Evolutionary conservation across 2,329 filamentous ascomycete species (phyloP).

Genomic region (Claviceps maximensis): DNA sequence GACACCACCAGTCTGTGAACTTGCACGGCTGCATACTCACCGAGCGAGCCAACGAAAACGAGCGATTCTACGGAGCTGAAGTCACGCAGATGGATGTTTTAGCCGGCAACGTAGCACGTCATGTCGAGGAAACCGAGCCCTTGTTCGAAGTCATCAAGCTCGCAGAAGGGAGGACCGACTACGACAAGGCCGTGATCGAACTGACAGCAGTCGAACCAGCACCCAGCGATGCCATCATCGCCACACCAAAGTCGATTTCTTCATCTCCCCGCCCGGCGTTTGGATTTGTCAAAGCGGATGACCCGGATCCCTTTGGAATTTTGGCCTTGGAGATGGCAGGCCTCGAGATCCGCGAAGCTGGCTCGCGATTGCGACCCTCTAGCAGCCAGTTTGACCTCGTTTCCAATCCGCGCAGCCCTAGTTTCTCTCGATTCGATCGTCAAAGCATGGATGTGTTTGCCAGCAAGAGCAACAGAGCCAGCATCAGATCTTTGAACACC

Average conservation of each 20-base stretch:
- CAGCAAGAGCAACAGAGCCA: conserved; percentile 52
- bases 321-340: conserved; percentile 83
- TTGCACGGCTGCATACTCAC: conserved; percentile 43
- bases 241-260: conserved; percentile 27
- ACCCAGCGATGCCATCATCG: conserved; percentile 58
- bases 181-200: conserved; percentile 55
- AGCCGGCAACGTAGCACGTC: conserved; percentile 41
- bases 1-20: conserved; percentile 40
- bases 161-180: conserved; percentile 69
- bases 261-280: conserved; percentile 41
- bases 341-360: conserved; percentile 82
- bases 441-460: conserved; percentile 56
- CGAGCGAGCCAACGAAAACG: conserved; percentile 46
- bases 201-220: conserved; percentile 51
- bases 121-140: conserved; percentile 39
- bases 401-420: conserved; percentile 61
- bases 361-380: conserved; percentile 51
- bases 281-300: conserved; percentile 64
- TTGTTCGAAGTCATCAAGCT: conserved; percentile 77
- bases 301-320: conserved; percentile 87
- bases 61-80: conserved; percentile 39
- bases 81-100: conserved; percentile 43
- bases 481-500: conserved; percentile 60
- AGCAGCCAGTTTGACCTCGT: conserved; percentile 76
- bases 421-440: conserved; percentile 44